These are phyloP conservation scores for Trichoderma parareesei DNA, from an alignment of 495 filamentous ascomycete genomes.

Conservation along the genomic window DNA sequence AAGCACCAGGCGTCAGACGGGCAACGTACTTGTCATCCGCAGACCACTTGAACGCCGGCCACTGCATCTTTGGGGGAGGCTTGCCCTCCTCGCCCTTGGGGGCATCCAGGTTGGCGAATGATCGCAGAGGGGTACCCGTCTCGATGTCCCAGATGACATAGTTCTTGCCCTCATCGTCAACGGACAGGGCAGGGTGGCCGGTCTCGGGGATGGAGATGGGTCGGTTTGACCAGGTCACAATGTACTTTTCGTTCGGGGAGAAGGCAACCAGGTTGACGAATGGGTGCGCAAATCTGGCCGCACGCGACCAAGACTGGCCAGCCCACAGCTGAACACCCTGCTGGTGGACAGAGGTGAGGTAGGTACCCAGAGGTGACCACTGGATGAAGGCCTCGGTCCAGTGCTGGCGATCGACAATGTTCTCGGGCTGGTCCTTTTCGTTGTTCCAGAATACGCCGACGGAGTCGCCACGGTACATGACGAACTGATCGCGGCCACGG, in stretches of 20 bases:
- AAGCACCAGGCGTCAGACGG: constrained; percentile 75
- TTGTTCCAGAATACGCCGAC: constrained; percentile 98
- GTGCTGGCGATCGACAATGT: constrained; percentile 77
- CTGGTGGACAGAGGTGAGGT: constrained; percentile 84
- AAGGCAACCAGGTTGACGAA: constrained; percentile 94
- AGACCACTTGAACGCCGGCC: constrained; percentile 99
- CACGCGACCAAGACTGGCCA: constrained; percentile 76
- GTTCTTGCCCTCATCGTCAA: constrained; percentile 97
- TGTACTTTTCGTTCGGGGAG: constrained; percentile 84
- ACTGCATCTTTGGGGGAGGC: constrained; percentile 82
- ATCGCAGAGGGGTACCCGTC: constrained; percentile 80
- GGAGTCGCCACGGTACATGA: constrained; percentile 79
- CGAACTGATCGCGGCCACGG: constrained; percentile 87
- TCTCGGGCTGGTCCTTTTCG: constrained; percentile 83
- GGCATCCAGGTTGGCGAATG: constrained; percentile 79
- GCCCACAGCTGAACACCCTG: constrained; percentile 98
- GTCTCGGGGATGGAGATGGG: constrained; percentile 84
- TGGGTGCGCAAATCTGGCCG: constrained; percentile 88
- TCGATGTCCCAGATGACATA: constrained; percentile 98
- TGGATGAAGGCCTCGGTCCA: constrained; percentile 98
- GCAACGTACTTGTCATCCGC: constrained; percentile 95
- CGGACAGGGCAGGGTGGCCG: constrained; percentile 66
- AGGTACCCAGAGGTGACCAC: constrained; percentile 95
- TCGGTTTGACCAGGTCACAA: constrained; percentile 92
- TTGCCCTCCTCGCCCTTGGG: constrained; percentile 51